Evolutionary conservation across 257 asterid genomes (phyloP).

Genomic region (Thymus quinquecostatus): DNA sequence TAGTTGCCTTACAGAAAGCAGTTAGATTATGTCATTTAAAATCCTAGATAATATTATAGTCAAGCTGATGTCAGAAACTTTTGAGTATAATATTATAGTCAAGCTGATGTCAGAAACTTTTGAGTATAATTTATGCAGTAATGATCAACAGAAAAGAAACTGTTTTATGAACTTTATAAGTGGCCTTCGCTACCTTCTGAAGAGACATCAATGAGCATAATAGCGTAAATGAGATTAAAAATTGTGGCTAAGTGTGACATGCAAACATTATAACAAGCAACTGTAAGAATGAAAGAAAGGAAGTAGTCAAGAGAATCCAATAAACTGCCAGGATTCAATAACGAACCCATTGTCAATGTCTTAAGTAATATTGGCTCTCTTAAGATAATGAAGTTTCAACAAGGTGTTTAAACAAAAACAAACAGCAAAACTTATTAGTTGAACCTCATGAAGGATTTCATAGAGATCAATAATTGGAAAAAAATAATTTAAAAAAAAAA

Average conservation of each 20-base stretch:
- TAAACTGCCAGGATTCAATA: conserved; percentile 15
- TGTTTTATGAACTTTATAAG: neutral
- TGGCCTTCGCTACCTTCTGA: conserved; percentile 9
- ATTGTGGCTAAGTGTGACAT: conserved; percentile 11
- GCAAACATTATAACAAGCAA: neutral
- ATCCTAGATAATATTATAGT: conserved; percentile 7
- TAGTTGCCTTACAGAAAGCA: conserved; percentile 12
- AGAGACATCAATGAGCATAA: conserved; percentile 13
- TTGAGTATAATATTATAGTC: conserved; percentile 11
- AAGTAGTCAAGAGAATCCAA: neutral
- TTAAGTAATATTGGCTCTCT: conserved; percentile 5
- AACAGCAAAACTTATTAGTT: neutral
- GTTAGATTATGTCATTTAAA: neutral
- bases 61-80: conserved; percentile 13
- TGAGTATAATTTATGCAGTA: conserved; percentile 19
- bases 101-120: conserved; percentile 9
- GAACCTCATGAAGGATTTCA: conserved; percentile 17
- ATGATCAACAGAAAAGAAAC: conserved; percentile 11
- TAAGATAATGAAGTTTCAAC: neutral
- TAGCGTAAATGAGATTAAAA: conserved; percentile 17
- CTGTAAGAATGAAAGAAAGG: neutral
- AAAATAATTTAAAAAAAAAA: neutral
- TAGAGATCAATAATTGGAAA: conserved; percentile 4
- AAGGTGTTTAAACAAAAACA: neutral
- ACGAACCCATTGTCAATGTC: conserved; percentile 15